These are phyloP conservation scores for Monosporascus sp. DNA, from an alignment of 2,329 filamentous ascomycete species.

Conservation along the genomic window DNA sequence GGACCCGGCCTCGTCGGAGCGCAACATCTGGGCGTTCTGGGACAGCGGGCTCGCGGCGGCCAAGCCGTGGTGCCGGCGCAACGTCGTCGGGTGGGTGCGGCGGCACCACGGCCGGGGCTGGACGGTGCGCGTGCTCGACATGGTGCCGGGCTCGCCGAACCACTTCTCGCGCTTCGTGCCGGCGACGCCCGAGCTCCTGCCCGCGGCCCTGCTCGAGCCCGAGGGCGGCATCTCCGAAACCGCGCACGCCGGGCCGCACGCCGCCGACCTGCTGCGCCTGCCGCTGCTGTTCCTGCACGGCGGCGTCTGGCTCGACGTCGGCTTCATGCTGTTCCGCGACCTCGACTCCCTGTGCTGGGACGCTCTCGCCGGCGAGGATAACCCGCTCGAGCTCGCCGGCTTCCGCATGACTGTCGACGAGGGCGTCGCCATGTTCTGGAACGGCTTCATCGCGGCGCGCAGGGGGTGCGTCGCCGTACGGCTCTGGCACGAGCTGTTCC, in stretches of 20 bases:
- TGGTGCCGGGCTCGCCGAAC: slow-evolving; percentile 13
- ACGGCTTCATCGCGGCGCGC: slow-evolving; percentile 29
- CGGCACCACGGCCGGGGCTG: slow-evolving; percentile 12
- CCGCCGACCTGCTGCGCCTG: slow-evolving; percentile 31
- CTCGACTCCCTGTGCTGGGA: slow-evolving; percentile 17
- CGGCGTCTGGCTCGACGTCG: slow-evolving; percentile 19
- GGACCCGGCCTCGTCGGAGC: slow-evolving; percentile 3
- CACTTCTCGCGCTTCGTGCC: slow-evolving; percentile 20
- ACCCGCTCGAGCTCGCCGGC: slow-evolving; percentile 9
- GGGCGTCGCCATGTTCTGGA: slow-evolving; percentile 8
- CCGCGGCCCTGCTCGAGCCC: slow-evolving; percentile 1
- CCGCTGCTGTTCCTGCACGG: slow-evolving; percentile 13
- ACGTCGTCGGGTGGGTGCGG: slow-evolving; percentile 17
- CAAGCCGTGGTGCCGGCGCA: slow-evolving; percentile 16
- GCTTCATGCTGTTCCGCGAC: slow-evolving; percentile 14
- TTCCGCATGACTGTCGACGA: slow-evolving; percentile 15
- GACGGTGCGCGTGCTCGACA: slow-evolving; percentile 18
- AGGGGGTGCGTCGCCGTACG: slow-evolving; percentile 29
- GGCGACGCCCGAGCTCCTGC: slow-evolving; percentile 24
- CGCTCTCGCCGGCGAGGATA: slow-evolving; percentile 6
- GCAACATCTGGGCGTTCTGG: slow-evolving; percentile 23
- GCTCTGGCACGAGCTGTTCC: slow-evolving; percentile 22
- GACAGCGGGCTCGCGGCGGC: slow-evolving; percentile 12
- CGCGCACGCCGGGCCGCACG: slow-evolving; percentile 29
- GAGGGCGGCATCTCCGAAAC: too few species aligned